These are phyloP conservation scores for Rhexocercosporidium sp. DNA, from an alignment of 2,329 filamentous ascomycete genomes.

Conservation along the genomic window DNA sequence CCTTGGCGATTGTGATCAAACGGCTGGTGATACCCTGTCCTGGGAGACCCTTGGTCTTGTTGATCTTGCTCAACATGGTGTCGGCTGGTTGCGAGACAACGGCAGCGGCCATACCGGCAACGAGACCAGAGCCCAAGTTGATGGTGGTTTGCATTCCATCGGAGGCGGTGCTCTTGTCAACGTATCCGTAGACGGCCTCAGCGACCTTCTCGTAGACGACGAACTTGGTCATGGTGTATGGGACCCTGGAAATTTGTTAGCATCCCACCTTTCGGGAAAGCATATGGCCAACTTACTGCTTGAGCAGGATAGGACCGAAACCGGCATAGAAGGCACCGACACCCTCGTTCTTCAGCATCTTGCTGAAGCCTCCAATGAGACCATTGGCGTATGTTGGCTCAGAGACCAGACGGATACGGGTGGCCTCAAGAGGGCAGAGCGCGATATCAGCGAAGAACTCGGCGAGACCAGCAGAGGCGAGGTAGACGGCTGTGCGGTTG, in stretches of 20 bases:
- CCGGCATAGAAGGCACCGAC: conserved; percentile 87
- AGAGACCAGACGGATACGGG: conserved; percentile 90
- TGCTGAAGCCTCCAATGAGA: conserved; percentile 78
- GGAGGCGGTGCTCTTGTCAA: conserved; percentile 75
- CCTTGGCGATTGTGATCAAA: conserved; percentile 86
- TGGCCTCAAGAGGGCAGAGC: conserved; percentile 90
- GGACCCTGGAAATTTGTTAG: conserved; percentile 61
- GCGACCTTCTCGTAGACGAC: conserved; percentile 90
- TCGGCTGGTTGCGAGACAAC: conserved; percentile 88
- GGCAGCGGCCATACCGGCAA: conserved; percentile 85
- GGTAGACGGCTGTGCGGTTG: conserved; percentile 83
- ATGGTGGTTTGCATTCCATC: conserved; percentile 74
- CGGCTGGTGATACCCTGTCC: conserved; percentile 83
- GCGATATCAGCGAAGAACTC: conserved; percentile 80
- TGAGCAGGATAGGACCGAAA: conserved; percentile 86
- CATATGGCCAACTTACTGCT: conserved; percentile 61
- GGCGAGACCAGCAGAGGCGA: conserved; percentile 68
- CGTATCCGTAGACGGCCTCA: conserved; percentile 69
- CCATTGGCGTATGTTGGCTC: conserved; percentile 85
- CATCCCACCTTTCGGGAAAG: conserved; percentile 24
- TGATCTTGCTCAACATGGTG: conserved; percentile 95
- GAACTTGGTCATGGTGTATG: conserved; percentile 96
- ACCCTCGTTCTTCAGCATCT: conserved; percentile 85
- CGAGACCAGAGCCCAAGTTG: conserved; percentile 80
- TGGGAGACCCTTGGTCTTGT: conserved; percentile 88